Evolutionary conservation across 768 basidiomycete genomes (phyloP), one percentile per base, ranked within the genome.

Genomic region (Lentinula detonsa): DNA sequence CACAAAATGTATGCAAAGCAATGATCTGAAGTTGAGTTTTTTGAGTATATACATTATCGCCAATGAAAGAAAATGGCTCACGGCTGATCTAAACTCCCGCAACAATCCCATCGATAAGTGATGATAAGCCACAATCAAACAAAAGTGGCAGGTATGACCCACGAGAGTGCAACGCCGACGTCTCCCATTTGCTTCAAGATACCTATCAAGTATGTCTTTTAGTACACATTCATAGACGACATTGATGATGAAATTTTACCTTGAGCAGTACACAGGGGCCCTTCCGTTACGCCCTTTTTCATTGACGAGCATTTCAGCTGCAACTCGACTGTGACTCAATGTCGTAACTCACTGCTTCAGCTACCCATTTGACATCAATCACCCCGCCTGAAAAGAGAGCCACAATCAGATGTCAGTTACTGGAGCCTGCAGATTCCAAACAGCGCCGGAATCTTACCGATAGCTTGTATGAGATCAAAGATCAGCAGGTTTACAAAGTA

Each of bases 121-220:
- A 37, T 35, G 34, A 54, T 52, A 23, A 60, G 50, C 56, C 23
- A 48, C 56, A 45, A 40, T 31, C 23, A 42, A 31, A 23, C 8
- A 15, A 11, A 28, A 35, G 21, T 51, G 23, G 5, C 16, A 52
- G 21, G 28, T 33, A 23, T 40, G n/a, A 69, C 71, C 53, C 62
- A 75, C 75, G 70, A 72, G 13, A 78, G 62, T 33, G 77, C 75
- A 13, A 76, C 75, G 5, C 75, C 75, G 13, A 77, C 76, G 61
- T 78, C 76, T 3, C 77, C 77, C 34, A 73, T 65, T 54, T 78
- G 71, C 59, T 76, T 74, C 62, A 76, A 64, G 5, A 73, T 66
- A 39, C 75, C 75, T 76, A 37, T 6, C 28, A 49, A 11, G 31
- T 42, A 34, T 21, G 16, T 37, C 46, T 28, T 34, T 34, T 57